phyloP scores from a whole-genome alignment of 2,329 filamentous ascomycete genomes.

The Hypomyces rosellus region DNA sequence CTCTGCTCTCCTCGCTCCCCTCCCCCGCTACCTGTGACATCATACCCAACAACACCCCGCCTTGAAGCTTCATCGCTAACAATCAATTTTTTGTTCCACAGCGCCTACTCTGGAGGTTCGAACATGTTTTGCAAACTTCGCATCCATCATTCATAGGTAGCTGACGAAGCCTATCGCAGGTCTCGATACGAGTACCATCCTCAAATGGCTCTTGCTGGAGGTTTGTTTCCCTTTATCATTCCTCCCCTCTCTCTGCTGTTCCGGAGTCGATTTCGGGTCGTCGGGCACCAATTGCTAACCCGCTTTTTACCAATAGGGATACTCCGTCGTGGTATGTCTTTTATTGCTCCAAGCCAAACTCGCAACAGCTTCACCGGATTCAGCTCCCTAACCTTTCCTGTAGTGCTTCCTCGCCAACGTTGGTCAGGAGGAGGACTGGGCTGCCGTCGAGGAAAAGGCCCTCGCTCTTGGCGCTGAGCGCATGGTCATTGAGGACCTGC shows the following conservation, averaged over 20 bases:
- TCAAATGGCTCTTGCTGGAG: conserved; percentile 34
- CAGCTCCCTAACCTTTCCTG: neutral
- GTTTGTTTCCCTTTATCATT: conserved; percentile 14
- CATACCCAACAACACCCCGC: no score
- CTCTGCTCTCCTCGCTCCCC: neutral
- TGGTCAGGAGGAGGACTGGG: conserved; percentile 65
- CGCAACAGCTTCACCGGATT: neutral
- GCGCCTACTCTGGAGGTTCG: neutral
- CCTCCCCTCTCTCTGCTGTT: neutral
- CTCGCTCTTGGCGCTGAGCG: conserved; percentile 24
- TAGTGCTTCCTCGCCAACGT: conserved; percentile 53
- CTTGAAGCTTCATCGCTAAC: neutral
- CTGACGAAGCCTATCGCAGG: conserved; percentile 17
- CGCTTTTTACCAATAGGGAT: conserved; percentile 11
- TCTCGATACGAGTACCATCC: conserved; percentile 37
- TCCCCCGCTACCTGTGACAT: neutral
- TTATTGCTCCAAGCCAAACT: no score
- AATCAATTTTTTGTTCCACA: neutral
- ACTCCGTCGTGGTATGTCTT: conserved; percentile 14
- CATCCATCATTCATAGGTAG: no score
- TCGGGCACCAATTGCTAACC: neutral
- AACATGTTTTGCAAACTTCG: neutral
- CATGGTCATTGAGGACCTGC: conserved; percentile 55
- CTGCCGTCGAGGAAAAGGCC: conserved; percentile 64
- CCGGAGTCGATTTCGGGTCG: no score